Conservation (phyloP, 306 rosid species). For the Astragalus membranaceus region DNA sequence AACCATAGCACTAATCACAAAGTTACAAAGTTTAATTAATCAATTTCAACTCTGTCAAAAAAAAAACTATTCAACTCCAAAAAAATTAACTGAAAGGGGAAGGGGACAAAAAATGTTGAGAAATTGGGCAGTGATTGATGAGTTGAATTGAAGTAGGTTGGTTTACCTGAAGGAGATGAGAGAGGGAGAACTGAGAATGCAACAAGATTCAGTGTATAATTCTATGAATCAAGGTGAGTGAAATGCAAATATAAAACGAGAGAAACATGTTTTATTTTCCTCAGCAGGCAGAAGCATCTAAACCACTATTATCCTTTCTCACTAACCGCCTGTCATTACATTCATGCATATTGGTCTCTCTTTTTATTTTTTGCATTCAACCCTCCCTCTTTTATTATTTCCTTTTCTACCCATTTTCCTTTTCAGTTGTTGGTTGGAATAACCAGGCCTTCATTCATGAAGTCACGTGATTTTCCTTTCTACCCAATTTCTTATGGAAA, state of each 20-base stretch:
- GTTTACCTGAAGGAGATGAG: conserved; percentile 21
- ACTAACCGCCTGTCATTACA: background rate
- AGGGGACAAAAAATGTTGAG: background rate
- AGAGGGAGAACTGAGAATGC: conserved; percentile 28
- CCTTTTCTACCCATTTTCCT: background rate
- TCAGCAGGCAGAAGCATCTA: background rate
- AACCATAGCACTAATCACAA: conserved; percentile 1
- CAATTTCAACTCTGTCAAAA: too few species aligned
- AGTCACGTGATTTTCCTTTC: too few species aligned
- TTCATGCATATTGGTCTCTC: background rate
- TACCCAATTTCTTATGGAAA: too few species aligned
- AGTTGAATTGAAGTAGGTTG: background rate
- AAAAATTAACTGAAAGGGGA: background rate
- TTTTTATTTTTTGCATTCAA: background rate
- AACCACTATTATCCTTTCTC: conserved; percentile 10
- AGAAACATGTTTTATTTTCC: conserved; percentile 12
- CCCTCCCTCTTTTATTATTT: background rate
- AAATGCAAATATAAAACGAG: background rate
- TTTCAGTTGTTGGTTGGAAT: too few species aligned
- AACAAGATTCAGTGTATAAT: background rate
- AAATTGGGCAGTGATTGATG: background rate
- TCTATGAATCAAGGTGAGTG: background rate
- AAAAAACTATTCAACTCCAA: background rate
- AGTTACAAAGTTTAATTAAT: background rate
- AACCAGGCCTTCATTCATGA: too few species aligned